Evolutionary conservation across 495 filamentous ascomycete genomes (phyloP).

Genomic region (Tuber umbilicatum): DNA sequence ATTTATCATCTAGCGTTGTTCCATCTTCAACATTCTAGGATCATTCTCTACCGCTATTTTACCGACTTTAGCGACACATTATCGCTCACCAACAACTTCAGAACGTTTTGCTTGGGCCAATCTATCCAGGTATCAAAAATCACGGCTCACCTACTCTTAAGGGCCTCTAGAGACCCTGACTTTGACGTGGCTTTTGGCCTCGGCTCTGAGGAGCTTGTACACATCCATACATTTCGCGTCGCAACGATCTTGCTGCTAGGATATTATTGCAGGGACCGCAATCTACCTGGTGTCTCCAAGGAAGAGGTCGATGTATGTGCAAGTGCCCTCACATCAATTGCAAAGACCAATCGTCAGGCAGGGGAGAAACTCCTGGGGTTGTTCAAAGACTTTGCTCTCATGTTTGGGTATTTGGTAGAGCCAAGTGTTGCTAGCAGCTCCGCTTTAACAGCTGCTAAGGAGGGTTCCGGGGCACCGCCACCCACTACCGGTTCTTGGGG

Average conservation of each 20-base stretch:
- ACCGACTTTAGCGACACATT: slow-evolving; percentile 30
- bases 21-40: slow-evolving; percentile 38
- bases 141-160: slow-evolving; percentile 36
- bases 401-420: slow-evolving; percentile 39
- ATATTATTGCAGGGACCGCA: slow-evolving; percentile 33
- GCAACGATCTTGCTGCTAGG: slow-evolving; percentile 41
- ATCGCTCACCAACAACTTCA: slow-evolving; percentile 25
- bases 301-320: slow-evolving; percentile 38
- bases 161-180: slow-evolving; percentile 24
- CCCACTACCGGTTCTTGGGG: not conserved
- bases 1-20: slow-evolving; percentile 32
- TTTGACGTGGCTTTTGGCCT: slow-evolving; percentile 36
- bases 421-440: not conserved
- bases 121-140: slow-evolving; percentile 39
- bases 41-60: slow-evolving; percentile 41
- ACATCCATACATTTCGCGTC: slow-evolving; percentile 39
- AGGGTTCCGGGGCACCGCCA: not conserved
- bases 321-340: slow-evolving; percentile 30
- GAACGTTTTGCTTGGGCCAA: slow-evolving; percentile 37
- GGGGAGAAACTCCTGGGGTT: slow-evolving; percentile 35
- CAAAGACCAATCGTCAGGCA: slow-evolving; percentile 20
- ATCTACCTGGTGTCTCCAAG: slow-evolving; percentile 27
- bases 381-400: slow-evolving; percentile 37
- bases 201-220: slow-evolving; percentile 35
- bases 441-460: not conserved